Evolutionary conservation across 2,329 filamentous ascomycete genomes (phyloP).

Genomic region (Apiospora koreana): DNA sequence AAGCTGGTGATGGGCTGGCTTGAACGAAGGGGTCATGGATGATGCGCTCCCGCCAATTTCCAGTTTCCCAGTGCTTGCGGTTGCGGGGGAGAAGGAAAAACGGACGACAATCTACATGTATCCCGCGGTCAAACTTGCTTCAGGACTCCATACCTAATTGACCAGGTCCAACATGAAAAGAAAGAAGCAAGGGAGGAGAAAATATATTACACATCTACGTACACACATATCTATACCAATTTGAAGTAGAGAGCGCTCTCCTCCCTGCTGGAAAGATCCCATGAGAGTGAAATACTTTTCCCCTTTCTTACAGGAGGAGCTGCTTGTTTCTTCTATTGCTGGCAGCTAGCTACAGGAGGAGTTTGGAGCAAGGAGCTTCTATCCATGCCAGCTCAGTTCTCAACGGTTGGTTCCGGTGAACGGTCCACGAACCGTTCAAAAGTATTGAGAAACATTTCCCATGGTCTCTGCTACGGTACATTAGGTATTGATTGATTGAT

Average conservation of each 20-base stretch:
- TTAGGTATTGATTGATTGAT: background rate
- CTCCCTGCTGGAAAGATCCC: background rate
- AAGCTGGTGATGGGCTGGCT: no score
- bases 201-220: background rate
- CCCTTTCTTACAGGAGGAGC: background rate
- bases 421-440: background rate
- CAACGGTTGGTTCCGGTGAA: constrained; percentile 4
- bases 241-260: background rate
- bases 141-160: background rate
- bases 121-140: constrained; percentile 1
- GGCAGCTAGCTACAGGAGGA: no score
- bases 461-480: background rate
- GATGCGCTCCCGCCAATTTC: background rate
- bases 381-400: background rate
- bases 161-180: background rate
- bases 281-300: background rate
- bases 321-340: background rate
- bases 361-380: background rate
- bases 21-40: constrained; percentile 2
- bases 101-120: background rate
- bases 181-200: background rate
- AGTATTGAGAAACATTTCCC: background rate
- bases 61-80: background rate
- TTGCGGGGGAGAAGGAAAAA: background rate
- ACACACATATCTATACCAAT: background rate